Evolutionary conservation across 805 yeast species (phyloP).

Genomic region (Wickerhamomyces strasburgensis): DNA sequence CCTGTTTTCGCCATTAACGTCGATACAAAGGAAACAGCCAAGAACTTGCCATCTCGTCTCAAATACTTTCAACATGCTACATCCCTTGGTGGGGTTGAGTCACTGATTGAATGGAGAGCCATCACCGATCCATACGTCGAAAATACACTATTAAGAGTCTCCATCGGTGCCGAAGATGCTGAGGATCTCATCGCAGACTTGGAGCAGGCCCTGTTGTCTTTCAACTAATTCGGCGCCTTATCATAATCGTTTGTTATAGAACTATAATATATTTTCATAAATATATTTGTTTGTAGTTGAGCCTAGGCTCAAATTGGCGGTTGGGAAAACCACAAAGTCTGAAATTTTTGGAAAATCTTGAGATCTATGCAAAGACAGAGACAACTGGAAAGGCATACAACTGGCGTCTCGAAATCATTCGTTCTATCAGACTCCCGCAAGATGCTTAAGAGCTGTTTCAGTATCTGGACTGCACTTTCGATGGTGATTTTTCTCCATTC

Average conservation of each 20-base stretch:
- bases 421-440: too few relatives aligned
- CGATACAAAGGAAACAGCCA: conserved; percentile 48
- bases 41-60: conserved; percentile 55
- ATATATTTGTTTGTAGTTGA: too few relatives aligned
- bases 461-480: background rate
- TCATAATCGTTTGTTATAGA: too few relatives aligned
- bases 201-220: conserved; percentile 42
- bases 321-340: too few relatives aligned
- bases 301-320: too few relatives aligned
- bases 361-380: too few relatives aligned
- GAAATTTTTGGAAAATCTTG: too few relatives aligned
- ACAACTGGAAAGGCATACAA: too few relatives aligned
- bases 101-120: conserved; percentile 87
- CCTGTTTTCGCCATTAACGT: conserved; percentile 75
- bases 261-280: too few relatives aligned
- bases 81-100: conserved; percentile 89
- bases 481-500: background rate
- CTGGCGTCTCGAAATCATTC: too few relatives aligned
- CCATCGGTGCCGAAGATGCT: conserved; percentile 75
- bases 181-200: conserved; percentile 76
- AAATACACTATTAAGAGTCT: conserved; percentile 60
- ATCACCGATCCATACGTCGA: conserved; percentile 57
- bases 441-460: too few relatives aligned
- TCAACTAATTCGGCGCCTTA: too few relatives aligned
- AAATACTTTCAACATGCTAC: conserved; percentile 85